phyloP scores from a whole-genome alignment of 768 basidiomycete genomes.

The Boletus rubescentipes region DNA sequence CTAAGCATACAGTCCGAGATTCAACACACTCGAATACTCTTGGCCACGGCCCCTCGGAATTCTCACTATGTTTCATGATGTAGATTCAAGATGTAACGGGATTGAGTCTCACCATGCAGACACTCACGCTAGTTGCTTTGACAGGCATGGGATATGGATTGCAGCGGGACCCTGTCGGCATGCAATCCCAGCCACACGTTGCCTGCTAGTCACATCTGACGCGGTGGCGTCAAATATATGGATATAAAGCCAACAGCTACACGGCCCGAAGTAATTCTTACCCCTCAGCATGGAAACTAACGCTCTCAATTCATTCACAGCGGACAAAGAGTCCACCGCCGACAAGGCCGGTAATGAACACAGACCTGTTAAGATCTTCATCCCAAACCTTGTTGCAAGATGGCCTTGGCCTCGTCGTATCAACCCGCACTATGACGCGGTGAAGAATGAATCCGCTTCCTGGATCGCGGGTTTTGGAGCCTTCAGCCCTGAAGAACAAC shows the following conservation, averaged over 20 bases:
- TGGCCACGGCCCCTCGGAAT: no score
- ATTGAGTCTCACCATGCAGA: no score
- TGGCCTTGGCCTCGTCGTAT: slow-evolving; percentile 21
- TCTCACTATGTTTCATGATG: no score
- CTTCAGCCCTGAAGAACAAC: slow-evolving; percentile 10
- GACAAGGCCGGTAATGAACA: not conserved
- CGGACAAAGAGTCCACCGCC: not conserved
- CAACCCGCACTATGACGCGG: slow-evolving; percentile 5
- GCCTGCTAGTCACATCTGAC: no score
- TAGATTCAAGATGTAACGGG: no score
- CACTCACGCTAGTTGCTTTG: no score
- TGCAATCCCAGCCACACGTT: no score
- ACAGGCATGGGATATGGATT: no score
- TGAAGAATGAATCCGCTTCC: slow-evolving; percentile 9
- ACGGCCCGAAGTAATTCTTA: not conserved
- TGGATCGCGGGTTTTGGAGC: slow-evolving; percentile 12
- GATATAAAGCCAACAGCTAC: not conserved
- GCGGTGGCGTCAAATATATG: no score
- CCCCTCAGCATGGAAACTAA: slow-evolving; percentile 4
- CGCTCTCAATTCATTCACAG: not conserved
- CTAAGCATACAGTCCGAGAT: no score
- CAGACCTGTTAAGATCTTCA: slow-evolving; percentile 8
- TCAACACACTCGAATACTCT: no score
- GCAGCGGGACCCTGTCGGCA: no score
- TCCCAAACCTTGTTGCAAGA: slow-evolving; percentile 15